Percentiles rank a stretch among this genome's conserved stretches.
These are phyloP conservation scores for Cryptosporidium ubiquitum DNA, from an alignment of 169 alveolate species.

Conservation along the genomic window DNA sequence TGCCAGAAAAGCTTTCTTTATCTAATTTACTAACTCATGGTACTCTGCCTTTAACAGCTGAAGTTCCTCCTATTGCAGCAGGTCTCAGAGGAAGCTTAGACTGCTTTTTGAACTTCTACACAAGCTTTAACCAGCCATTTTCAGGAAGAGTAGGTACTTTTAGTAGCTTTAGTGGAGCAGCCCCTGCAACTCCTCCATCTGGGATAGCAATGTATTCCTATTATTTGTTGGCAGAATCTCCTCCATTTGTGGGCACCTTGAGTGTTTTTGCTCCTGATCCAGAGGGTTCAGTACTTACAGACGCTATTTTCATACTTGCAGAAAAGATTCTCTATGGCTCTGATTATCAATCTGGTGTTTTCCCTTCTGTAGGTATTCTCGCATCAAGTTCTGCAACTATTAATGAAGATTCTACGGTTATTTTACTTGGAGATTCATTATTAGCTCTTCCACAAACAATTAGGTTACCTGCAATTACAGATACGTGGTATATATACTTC, in stretches of 20 bases:
- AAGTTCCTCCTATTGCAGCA: slow-evolving; percentile 54
- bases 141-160: slow-evolving; percentile 53
- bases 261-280: slow-evolving; percentile 49
- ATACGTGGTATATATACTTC: slow-evolving; percentile 49
- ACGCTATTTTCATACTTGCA: slow-evolving; percentile 19
- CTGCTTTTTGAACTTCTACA: slow-evolving; percentile 42
- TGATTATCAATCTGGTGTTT: slow-evolving; percentile 46
- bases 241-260: slow-evolving; percentile 51
- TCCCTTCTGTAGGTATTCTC: slow-evolving; percentile 60
- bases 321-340: slow-evolving; percentile 57
- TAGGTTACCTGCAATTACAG: slow-evolving; percentile 26
- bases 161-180: slow-evolving; percentile 71
- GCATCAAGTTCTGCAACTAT: slow-evolving; percentile 31
- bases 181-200: slow-evolving; percentile 59
- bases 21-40: slow-evolving; percentile 33
- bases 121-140: slow-evolving; percentile 61
- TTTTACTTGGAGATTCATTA: slow-evolving; percentile 58
- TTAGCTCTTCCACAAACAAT: slow-evolving; percentile 48
- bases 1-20: slow-evolving; percentile 28
- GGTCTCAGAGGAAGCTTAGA: slow-evolving; percentile 43
- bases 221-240: slow-evolving; percentile 41
- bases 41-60: slow-evolving; percentile 41
- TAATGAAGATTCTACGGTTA: slow-evolving; percentile 15
- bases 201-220: slow-evolving; percentile 64
- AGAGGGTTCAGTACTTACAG: slow-evolving; percentile 20